phyloP scores from a whole-genome alignment of 139 green algal species.

The Edaphochlamys debaryana region DNA sequence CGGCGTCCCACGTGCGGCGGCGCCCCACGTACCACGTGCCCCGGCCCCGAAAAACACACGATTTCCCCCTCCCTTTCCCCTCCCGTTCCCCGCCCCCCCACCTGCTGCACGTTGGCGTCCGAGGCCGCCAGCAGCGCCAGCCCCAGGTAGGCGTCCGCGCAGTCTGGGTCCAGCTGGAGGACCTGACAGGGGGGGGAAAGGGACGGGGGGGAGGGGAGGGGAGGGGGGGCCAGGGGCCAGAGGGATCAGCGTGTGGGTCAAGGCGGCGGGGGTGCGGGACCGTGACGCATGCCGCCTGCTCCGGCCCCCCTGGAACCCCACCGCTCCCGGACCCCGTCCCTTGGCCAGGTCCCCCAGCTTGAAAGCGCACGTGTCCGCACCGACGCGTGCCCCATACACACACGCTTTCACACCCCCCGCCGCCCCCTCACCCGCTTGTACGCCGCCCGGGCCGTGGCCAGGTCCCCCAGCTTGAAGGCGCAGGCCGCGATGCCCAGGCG shows the following conservation, averaged over 20 bases:
- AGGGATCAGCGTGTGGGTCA: no score
- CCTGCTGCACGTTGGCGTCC: conserved; percentile 58
- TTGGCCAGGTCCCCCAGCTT: conserved; percentile 67
- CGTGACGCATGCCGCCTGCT: no score
- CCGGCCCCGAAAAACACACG: not conserved
- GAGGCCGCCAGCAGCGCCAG: conserved; percentile 68
- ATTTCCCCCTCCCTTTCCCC: not conserved
- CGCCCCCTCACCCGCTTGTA: conserved; percentile 63
- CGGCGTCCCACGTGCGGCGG: no score
- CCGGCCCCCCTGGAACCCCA: no score
- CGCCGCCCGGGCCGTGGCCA: conserved; percentile 54
- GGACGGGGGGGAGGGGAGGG: no score
- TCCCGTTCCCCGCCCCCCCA: not conserved
- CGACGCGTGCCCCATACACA: no score
- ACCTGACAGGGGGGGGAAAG: conserved; percentile 51
- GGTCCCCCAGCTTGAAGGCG: conserved; percentile 72
- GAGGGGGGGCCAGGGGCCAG: no score
- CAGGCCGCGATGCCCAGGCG: conserved; percentile 87
- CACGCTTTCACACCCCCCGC: no score
- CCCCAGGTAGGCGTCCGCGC: conserved; percentile 79
- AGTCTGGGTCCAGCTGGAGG: conserved; percentile 78
- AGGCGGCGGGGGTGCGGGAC: no score
- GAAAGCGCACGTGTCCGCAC: no score
- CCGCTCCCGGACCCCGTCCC: no score
- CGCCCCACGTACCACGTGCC: no score